Base-by-base conservation (phyloP, 2,329 filamentous ascomycete genomes). In the Diaporthe batatas region DNA sequence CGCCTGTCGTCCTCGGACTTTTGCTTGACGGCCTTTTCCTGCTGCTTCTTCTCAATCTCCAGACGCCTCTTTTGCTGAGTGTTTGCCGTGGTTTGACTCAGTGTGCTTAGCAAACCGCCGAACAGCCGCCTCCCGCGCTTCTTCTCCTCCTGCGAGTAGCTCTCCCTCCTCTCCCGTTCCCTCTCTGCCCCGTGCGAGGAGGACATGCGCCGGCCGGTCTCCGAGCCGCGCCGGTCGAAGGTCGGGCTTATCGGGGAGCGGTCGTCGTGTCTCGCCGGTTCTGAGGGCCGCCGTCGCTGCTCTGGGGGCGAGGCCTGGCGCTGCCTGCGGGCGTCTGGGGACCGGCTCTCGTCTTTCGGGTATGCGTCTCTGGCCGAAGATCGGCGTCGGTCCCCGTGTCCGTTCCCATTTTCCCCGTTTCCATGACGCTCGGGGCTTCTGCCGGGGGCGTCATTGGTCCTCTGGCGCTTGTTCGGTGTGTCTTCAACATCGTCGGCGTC, bases 121-220 rank as follows among this genome's bases (percentile, higher is more conserved):
- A 98, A 98, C 74, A 98, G 86, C 69, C 96, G 90, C 82, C 93
- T 92, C 29, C 94, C 93, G 49, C 96, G 92, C 80, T 93, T 94
- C 81, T 92, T 94, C 80, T 98, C 96, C 78, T 97, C 93, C 72
- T 91, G 85, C 36, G 86, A 83, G 68, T 87, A 83, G 71, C 80
- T 85, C 75, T 81, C 83, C 67, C 85, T 83, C 67, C 82, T 80
- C 68, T 83, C 79, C 71, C 77, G 64, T 39, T 75, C 59, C 70
- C 71, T 59, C 23, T 74, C 73, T 34, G 44, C 32, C 16, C 59
- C 25, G 25, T 62, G 29, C 11, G 47, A 44, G 18, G 55, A 51
- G 53, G 53, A 62, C 71, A 34, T 75, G 44, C 62, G 76, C 73
- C 44, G 75, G 68, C 23, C 42, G 64, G 8, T 72, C 34, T 68